Conservation (phyloP, 768 basidiomycete species). For the Auricularia sp. region DNA sequence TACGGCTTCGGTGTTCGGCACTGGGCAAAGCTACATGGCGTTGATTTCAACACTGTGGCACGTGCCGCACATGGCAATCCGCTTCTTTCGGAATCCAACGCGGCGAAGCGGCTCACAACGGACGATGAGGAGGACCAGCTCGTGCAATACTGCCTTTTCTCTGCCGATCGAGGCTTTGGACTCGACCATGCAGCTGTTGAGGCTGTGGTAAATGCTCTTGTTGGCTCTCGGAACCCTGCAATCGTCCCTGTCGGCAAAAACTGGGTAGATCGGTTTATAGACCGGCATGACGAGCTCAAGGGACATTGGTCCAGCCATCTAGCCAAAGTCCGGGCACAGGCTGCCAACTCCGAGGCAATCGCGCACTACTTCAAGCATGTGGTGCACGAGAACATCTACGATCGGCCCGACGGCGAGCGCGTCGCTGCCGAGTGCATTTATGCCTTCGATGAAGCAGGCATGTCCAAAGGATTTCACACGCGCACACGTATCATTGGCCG, state of each 20-base stretch:
- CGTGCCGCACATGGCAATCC: no score
- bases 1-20: no score
- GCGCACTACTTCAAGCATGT: neutral
- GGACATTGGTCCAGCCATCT: neutral
- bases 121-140: neutral
- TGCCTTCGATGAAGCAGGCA: neutral
- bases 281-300: neutral
- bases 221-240: neutral
- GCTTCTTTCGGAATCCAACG: neutral
- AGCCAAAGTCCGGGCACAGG: neutral
- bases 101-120: neutral
- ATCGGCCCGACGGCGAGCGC: neutral
- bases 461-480: neutral
- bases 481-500: neutral
- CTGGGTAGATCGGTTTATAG: neutral
- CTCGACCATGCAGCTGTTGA: neutral
- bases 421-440: neutral
- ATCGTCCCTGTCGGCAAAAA: neutral
- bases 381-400: neutral
- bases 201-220: neutral
- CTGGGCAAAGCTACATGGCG: no score
- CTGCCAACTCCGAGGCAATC: neutral
- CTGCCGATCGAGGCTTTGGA: neutral
- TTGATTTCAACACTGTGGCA: no score
- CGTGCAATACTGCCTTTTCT: neutral